Base-by-base conservation (phyloP, 2,329 filamentous ascomycete species). In the Rhynchosporium graminicola region DNA sequence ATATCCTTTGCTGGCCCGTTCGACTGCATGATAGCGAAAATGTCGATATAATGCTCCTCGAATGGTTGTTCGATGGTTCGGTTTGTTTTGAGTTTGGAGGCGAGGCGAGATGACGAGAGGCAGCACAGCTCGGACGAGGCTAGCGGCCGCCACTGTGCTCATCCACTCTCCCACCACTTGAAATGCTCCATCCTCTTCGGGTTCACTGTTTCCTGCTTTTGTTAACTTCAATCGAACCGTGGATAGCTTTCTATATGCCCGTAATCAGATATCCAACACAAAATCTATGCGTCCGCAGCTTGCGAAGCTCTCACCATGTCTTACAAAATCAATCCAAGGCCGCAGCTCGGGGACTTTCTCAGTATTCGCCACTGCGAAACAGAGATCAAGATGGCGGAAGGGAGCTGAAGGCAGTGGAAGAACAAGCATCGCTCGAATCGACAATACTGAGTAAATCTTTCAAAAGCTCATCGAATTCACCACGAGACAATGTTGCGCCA, bases 171-270 rank as follows among this genome's bases (percentile, higher is more conserved):
- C 33, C 9, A 36, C 33, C 2, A 36, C 9, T 6, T 36, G 2
- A 5, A 36, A 1, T 5, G 3, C 33, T 2, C 6, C 33, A 36
- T 36, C 5, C 2, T 10, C 9, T 36, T 36, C 9, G 33, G 9
- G 5, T 36, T 36, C 33, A 20, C 20, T 20, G 1, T 20, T 36
- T 36, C 33, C 6, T 6, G 31, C 48, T 60, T 57, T 20, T 42
- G 26, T 50, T 40, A 31, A 33, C 7, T 43, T 26, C 33, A 40
- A 15, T 38, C 38, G 10, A 28, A 42, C 6, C 29, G 48, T 26
- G 10, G 50, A 40, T 43, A 48, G 20, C 31, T 63, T 66, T 59
- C 69, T 73, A 71, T 66, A 74, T 74, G 72, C 71, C 66, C 61
- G 59, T 65, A 67, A 62, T 62, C 68, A 65, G 54, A 57, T 50